Evolutionary conservation across 1,139 yeast species (phyloP), one percentile per base, ranked within the genome.

Genomic region (Geotrichum europaeum): DNA sequence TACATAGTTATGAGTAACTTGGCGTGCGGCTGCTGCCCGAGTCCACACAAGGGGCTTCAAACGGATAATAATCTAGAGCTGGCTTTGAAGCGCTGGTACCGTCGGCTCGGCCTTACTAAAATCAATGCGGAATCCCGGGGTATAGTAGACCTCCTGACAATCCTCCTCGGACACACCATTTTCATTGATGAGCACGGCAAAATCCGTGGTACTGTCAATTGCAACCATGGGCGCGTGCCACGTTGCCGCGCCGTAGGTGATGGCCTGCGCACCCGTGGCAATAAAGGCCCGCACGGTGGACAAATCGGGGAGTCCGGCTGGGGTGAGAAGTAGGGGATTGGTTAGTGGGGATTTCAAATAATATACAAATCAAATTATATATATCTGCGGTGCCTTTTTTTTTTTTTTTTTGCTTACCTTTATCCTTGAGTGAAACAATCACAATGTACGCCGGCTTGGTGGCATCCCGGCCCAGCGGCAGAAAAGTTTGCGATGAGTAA

Each of bases 201-300:
- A 92, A 69, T 91, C 96, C 32, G 89, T 70, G 1, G 82, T 67
- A 12, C 70, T 71, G 12, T 80, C 79, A 51, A 78, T 63, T 53
- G 89, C 94, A 50, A 92, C 87, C 97, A 92, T 92, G 1, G 98
- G 98, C 0, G 97, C 96, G 72, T 92, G 98, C 91, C 91, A 86
- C 10, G 82, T 79, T 60, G 80, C 96, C 0, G 83, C 83, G 0
- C 90, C 96, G 71, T 92, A 92, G 0, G 97, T 92, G 3, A 92
- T 88, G 0, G 96, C 89, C 70, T 90, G 97, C 72, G 88, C 86
- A 0, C 96, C 97, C 60, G 76, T 81, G 65, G 94, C 89, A 4
- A 84, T 66, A 68, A 90, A 92, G 0, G 96, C 96, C 65, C 77
- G 79, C 15, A 86, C 69, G 0, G 82, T 76, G 0, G 75, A 67